Evolutionary conservation across 2,329 filamentous ascomycete genomes (phyloP), one percentile per base, ranked within the genome.

Genomic region (Colletotrichum liriopes): DNA sequence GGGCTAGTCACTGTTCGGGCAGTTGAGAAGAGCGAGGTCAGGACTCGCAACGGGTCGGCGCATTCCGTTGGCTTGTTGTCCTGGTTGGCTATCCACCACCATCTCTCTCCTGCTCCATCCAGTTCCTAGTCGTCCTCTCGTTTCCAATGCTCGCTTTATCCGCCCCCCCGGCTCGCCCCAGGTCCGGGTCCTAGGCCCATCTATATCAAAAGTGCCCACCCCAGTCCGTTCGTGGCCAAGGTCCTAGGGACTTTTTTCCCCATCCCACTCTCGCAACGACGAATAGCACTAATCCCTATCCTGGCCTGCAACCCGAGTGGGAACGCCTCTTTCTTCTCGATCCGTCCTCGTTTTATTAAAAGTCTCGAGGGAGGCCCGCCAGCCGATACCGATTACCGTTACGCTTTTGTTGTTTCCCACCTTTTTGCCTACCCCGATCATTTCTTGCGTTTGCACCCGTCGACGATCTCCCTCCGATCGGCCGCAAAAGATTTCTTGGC

Each of bases 141-240:
- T 63, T 41, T 52, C 35, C 37, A 9, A 26, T 52, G 32, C 47
- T 54, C n/a, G 47, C 32, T 29, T 52, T 35, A 14, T 35, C 20
- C 18, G 18, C 32, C 52, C 45, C 45, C 12, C 37, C 37, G 23
- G 16, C 47, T 20, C 58, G 18, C 58, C 58, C 58, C 43, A 62
- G 26, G 45, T 51, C n/a, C 20, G 20, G 45, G 45, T 26, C 12
- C 59, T 23, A 23, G 45, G 16, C 26, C 55, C 43, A 52, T 60
- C 55, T 58, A 64, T 71, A 58, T 69, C 69, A 69, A 72, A 69
- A 64, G 65, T 69, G 45, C 29, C 45, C 61, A 54, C 62, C 67
- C 69, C 59, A 55, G 52, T 63, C 59, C 59, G 49, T 52, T 63
- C 58, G 35, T 62, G 23, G 58, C 49, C 56, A 63, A 35, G 69